Evolutionary conservation across 2,329 filamentous ascomycete genomes (phyloP).

Genomic region (Aureobasidium zeae): DNA sequence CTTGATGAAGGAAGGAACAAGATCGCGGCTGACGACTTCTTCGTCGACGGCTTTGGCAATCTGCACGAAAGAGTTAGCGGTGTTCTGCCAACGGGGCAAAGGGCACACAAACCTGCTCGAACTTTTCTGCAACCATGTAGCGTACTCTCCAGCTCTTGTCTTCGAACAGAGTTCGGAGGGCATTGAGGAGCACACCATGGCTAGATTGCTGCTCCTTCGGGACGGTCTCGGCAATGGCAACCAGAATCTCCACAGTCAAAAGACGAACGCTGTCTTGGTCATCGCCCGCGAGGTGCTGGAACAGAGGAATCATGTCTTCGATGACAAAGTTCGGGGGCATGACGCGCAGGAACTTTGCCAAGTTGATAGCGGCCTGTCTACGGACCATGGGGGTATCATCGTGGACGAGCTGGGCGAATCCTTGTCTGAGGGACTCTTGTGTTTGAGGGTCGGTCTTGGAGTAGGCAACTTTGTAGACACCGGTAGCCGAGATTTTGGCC

Average conservation of each 20-base stretch:
- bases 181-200: constrained; percentile 84
- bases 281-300: constrained; percentile 91
- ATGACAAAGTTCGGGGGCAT: constrained; percentile 88
- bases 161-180: constrained; percentile 86
- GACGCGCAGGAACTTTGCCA: constrained; percentile 95
- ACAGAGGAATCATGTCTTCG: constrained; percentile 97
- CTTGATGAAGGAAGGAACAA: constrained; percentile 95
- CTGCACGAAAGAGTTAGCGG: too few relatives aligned
- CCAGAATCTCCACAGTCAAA: constrained; percentile 90
- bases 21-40: constrained; percentile 84
- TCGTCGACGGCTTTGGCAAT: constrained; percentile 98
- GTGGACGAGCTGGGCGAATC: constrained; percentile 87
- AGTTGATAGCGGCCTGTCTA: constrained; percentile 89
- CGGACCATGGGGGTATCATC: constrained; percentile 99
- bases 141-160: constrained; percentile 99
- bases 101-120: constrained; percentile 70
- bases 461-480: constrained; percentile 89
- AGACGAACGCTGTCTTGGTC: constrained; percentile 96
- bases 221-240: constrained; percentile 91
- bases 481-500: constrained; percentile 95
- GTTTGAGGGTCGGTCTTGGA: constrained; percentile 78
- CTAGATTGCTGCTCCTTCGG: constrained; percentile 97
- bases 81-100: too few relatives aligned
- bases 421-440: constrained; percentile 83
- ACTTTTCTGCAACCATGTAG: constrained; percentile 98